A percentile compares a stretch with the other conserved stretches of the same genome.
Conservation (phyloP, 108 stramenopile species). For the Nannochloropsis gaditana region DNA sequence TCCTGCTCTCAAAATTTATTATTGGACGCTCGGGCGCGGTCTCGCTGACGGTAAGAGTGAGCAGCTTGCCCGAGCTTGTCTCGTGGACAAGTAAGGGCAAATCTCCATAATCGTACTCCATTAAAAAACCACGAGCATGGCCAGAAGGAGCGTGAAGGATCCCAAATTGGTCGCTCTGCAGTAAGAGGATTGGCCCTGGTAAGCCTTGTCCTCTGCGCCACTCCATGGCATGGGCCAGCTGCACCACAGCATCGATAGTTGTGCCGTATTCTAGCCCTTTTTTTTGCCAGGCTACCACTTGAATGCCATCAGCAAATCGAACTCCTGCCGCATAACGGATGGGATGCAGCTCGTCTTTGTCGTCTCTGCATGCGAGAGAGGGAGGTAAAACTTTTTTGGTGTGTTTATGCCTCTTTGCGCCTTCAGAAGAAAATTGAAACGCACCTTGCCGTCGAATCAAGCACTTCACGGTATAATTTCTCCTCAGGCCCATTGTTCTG, state of each 20-base stretch:
- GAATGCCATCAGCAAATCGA: background rate
- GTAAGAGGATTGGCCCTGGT: background rate
- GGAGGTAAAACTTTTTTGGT: background rate
- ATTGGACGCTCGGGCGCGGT: background rate
- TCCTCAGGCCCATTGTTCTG: background rate
- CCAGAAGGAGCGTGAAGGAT: background rate
- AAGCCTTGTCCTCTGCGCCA: background rate
- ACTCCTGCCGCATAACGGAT: background rate
- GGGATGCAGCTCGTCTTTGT: background rate
- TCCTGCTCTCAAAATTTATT: slow-evolving; percentile 17
- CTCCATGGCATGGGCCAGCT: background rate
- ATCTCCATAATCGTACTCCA: background rate
- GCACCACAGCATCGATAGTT: background rate
- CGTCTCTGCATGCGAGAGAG: slow-evolving; percentile 11
- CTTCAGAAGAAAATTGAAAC: background rate
- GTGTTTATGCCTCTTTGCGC: background rate
- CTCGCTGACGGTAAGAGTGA: background rate
- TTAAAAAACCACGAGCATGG: slow-evolving; percentile 13
- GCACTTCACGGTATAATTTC: background rate
- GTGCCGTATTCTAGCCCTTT: slow-evolving; percentile 17
- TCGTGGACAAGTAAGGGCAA: slow-evolving; percentile 1
- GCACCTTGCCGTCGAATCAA: background rate
- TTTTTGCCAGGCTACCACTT: background rate
- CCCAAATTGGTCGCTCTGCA: background rate
- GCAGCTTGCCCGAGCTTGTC: background rate